phyloP scores from a whole-genome alignment of 345 rosid species.

The Salix suchowensis region DNA sequence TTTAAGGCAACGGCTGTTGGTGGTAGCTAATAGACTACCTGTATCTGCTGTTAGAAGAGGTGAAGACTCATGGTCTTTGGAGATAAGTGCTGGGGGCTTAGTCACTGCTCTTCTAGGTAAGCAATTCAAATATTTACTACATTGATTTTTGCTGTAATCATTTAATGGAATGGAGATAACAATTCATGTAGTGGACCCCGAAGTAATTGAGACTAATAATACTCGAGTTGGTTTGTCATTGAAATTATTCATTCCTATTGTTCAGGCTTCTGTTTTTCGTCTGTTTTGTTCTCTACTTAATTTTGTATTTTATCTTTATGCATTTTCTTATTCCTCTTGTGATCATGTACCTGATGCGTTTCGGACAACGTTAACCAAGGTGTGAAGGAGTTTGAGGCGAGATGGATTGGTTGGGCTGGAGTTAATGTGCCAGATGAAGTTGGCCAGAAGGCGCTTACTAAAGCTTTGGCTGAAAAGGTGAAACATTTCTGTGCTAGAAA shows the following conservation, averaged over 20 bases:
- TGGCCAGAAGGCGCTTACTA: slow-evolving; percentile 89
- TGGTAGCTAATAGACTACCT: slow-evolving; percentile 95
- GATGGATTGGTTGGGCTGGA: slow-evolving; percentile 99
- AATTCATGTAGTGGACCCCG: neutral
- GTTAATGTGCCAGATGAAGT: slow-evolving; percentile 96
- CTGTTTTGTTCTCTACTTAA: neutral
- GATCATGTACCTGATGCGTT: slow-evolving; percentile 28
- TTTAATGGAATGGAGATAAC: neutral
- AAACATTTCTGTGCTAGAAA: neutral
- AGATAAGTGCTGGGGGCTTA: slow-evolving; percentile 95
- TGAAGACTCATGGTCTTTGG: slow-evolving; percentile 91
- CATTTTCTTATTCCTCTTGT: slow-evolving; percentile 4
- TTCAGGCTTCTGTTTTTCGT: neutral
- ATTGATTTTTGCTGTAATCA: neutral
- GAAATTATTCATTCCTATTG: neutral
- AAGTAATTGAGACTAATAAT: neutral
- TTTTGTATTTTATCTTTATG: neutral
- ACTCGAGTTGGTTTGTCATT: neutral
- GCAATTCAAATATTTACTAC: neutral
- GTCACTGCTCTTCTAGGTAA: slow-evolving; percentile 94
- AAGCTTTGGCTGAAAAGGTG: slow-evolving; percentile 97
- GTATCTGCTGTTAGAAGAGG: slow-evolving; percentile 96
- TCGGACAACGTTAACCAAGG: slow-evolving; percentile 51
- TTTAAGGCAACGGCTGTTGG: slow-evolving; percentile 76
- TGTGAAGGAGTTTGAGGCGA: slow-evolving; percentile 95